Conservation (phyloP, 1,139 yeast species). For the Candida sanyaensis region DNA sequence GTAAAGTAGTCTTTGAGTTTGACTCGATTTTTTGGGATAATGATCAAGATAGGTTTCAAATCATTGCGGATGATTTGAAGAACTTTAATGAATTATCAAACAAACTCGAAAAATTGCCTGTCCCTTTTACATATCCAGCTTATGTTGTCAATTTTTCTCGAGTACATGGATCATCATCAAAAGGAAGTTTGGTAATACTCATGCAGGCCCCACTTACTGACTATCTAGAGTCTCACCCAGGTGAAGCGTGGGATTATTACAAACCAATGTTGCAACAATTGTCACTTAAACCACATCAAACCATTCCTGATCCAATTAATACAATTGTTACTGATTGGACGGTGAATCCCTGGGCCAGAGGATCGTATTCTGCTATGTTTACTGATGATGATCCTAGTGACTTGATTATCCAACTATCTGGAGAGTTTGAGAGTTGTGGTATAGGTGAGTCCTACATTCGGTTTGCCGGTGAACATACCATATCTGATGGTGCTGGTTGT, state of each 20-base stretch:
- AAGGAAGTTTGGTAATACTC: constrained; percentile 52
- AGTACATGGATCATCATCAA: constrained; percentile 16
- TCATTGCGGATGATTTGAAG: constrained; percentile 33
- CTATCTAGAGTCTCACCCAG: constrained; percentile 37
- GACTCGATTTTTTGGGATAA: constrained; percentile 66
- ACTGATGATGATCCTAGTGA: constrained; percentile 72
- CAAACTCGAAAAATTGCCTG: constrained; percentile 20
- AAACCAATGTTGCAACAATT: constrained; percentile 36
- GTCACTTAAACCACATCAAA: constrained; percentile 13
- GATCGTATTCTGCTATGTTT: constrained; percentile 71
- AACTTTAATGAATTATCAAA: constrained; percentile 14
- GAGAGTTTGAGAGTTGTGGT: constrained; percentile 53
- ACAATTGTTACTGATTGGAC: constrained; percentile 70
- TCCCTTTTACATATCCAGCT: constrained; percentile 33
- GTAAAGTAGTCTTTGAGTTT: constrained; percentile 78
- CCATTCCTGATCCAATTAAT: constrained; percentile 49
- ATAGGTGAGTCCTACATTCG: constrained; percentile 46
- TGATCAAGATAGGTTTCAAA: constrained; percentile 51
- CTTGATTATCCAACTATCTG: constrained; percentile 53
- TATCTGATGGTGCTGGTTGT: constrained; percentile 78
- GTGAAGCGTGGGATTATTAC: constrained; percentile 41
- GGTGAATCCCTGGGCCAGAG: constrained; percentile 62
- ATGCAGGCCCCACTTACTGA: constrained; percentile 74
- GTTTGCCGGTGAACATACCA: constrained; percentile 87
- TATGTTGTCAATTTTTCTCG: constrained; percentile 32